Evolutionary conservation across 345 rosid genomes (phyloP), one percentile per base, ranked within the genome.

Genomic region (Carallia brachiata): DNA sequence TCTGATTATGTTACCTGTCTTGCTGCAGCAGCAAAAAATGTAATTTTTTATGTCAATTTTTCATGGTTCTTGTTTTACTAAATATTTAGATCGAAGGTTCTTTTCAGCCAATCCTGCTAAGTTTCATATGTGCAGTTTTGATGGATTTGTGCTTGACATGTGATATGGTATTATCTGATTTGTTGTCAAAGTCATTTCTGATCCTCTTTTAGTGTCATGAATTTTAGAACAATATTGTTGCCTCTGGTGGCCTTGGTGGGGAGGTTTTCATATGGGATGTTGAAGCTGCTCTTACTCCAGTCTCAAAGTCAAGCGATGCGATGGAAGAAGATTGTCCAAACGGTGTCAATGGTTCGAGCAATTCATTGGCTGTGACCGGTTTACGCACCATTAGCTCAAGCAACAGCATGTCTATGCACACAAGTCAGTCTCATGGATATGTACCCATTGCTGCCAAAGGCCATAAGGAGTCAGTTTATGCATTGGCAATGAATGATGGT

Each of bases 171-270:
- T 69, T 40, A 7, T 70, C 36, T 55, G 39, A 13, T 55, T 69
- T 65, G 19, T 63, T 63, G 16, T 74, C 52, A 28, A 75, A 73
- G 79, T 73, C 83, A 70, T 79, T 81, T 80, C 88, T 92, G 86
- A 92, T 83, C 79, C 82, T 85, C 67, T 83, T 82, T 74, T 89
- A 84, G 91, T 86, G 78, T 83, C 82, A 56, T 72, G 84, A 79
- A 77, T 92, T 84, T 78, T 90, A 96, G 99, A 83, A 84, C 85
- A 90, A 90, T 86, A 74, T 90, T 77, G 87, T 96, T 92, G 98
- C 98, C 76, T 96, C 99, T 76, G 96, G 97, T 82, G 99, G 97
- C 81, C 99, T 96, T 89, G 99, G 98, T 52, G 97, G 98, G 84
- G 99, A 96, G 85, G 99, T 96, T 78, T 92, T 89, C 70, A 75